Base-by-base conservation (phyloP, 2,329 filamentous ascomycete genomes). In the Fusarium subtropicale region DNA sequence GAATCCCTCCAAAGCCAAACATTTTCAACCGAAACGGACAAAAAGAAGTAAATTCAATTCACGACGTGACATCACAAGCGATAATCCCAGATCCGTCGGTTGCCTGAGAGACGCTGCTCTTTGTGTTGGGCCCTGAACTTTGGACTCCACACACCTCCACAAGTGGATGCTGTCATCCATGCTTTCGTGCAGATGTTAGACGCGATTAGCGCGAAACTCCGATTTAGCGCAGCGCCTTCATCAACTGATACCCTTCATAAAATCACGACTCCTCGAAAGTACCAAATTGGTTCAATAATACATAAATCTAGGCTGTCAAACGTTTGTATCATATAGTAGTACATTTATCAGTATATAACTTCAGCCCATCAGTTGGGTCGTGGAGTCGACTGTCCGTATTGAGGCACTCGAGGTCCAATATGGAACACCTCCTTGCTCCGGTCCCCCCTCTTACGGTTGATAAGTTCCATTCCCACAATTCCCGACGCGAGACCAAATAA, bases 401-500 rank as follows among this genome's bases (percentile, higher is more conserved):
- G 22, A 54, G 36, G 34, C 45, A 55, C n/a, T 24, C 20, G 44
- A 41, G 54, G 22, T 34, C 22, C 41, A 68, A 41, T 38, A 13
- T 72, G 68, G 30, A 74, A 64, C 34, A 71, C 58, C 66, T 67
- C 55, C 48, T 68, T 72, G 44, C 69, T 52, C 13, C 53, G 52
- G 15, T 63, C 53, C 18, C 65, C 52, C 46, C 52, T 55, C 20
- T 66, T 63, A 51, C 71, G 66, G 41, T 74, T 74, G 15, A 81
- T 56, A 31, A 76, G 60, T 73, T 79, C 77, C 16, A 81, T 78
- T 16, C 83, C 83, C 15, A 79, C 39, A 1, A 84, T 74, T 12
- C 87, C 87, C 6, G 81, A 79, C 20, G 81, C 65, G 66, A 89
- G 82, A 41, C 87, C 86, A 10, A 79, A 81, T 64, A 89, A 64